Evolutionary conservation across 2,329 filamentous ascomycete species (phyloP).

Genomic region (Pyricularia sp.): DNA sequence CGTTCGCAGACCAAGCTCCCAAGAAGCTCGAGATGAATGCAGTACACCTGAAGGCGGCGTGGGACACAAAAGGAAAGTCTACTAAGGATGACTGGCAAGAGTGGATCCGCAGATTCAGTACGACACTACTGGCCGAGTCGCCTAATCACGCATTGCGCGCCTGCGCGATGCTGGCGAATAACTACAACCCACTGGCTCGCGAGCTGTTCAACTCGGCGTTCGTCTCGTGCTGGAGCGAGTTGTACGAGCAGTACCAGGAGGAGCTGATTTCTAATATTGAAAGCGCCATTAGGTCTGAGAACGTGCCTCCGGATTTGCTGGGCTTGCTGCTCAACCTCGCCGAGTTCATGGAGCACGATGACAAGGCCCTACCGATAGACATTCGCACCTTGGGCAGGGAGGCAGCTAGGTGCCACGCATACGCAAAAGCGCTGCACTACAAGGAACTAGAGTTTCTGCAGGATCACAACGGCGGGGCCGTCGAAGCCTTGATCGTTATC

Average conservation of each 20-base stretch:
- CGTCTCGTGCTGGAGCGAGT: conserved; percentile 95
- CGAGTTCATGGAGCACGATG: conserved; percentile 99
- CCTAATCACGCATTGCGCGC: conserved; percentile 91
- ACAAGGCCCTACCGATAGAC: conserved; percentile 96
- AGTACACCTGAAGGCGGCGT: conserved; percentile 91
- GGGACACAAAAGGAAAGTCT: conserved; percentile 94
- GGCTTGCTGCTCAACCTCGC: conserved; percentile 91
- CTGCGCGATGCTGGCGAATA: conserved; percentile 82
- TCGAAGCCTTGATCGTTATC: conserved; percentile 96
- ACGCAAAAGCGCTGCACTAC: conserved; percentile 96
- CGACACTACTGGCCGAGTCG: conserved; percentile 88
- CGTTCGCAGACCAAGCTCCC: conserved; percentile 72
- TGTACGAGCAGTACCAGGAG: conserved; percentile 95
- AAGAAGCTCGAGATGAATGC: conserved; percentile 98
- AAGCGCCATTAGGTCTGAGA: conserved; percentile 85
- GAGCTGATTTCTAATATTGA: conserved; percentile 95
- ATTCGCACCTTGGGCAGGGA: conserved; percentile 91
- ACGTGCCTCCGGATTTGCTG: conserved; percentile 91
- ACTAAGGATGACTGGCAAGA: conserved; percentile 99
- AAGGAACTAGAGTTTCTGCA: conserved; percentile 98
- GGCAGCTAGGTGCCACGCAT: conserved; percentile 93
- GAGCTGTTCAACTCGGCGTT: conserved; percentile 98
- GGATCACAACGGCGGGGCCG: conserved; percentile 89
- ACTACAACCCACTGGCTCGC: conserved; percentile 83
- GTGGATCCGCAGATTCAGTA: conserved; percentile 95